phyloP scores from a whole-genome alignment of 768 basidiomycete genomes.

The Punctularia strigosozonata region DNA sequence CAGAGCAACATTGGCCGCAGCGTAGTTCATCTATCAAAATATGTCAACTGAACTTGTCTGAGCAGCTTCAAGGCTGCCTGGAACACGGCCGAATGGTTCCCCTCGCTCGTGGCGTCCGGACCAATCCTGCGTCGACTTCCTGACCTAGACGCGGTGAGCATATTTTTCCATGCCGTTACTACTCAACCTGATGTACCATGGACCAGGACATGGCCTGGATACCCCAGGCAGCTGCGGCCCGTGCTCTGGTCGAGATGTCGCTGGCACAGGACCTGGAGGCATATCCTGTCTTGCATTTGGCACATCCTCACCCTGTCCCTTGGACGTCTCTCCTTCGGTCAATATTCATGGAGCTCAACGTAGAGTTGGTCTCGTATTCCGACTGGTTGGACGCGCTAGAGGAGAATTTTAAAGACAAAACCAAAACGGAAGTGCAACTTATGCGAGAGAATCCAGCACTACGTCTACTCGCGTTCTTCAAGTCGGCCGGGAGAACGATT shows the following conservation, averaged over 20 bases:
- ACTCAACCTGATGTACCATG: too few relatives aligned
- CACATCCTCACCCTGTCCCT: slow-evolving; percentile 12
- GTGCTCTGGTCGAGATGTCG: background rate
- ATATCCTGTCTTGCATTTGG: slow-evolving; percentile 5
- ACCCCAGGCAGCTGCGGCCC: background rate
- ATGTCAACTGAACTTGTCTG: too few relatives aligned
- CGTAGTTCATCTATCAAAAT: too few relatives aligned
- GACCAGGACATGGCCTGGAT: background rate
- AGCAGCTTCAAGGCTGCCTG: slow-evolving; percentile 22
- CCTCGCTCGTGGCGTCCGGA: background rate
- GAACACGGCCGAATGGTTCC: background rate
- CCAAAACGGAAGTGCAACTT: background rate
- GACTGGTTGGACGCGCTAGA: slow-evolving; percentile 15
- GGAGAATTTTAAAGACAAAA: background rate
- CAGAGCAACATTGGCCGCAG: too few relatives aligned
- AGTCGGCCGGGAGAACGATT: too few relatives aligned
- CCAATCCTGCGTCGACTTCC: background rate
- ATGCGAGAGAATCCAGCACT: slow-evolving; percentile 4
- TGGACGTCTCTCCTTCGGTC: slow-evolving; percentile 12
- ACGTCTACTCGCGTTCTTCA: slow-evolving; percentile 5
- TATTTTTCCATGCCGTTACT: background rate
- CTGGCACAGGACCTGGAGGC: background rate
- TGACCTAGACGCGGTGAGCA: background rate
- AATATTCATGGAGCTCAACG: slow-evolving; percentile 12
- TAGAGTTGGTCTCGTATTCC: slow-evolving; percentile 19